Base-by-base conservation (phyloP, 345 rosid genomes). In the Eucalyptus fibrosa region DNA sequence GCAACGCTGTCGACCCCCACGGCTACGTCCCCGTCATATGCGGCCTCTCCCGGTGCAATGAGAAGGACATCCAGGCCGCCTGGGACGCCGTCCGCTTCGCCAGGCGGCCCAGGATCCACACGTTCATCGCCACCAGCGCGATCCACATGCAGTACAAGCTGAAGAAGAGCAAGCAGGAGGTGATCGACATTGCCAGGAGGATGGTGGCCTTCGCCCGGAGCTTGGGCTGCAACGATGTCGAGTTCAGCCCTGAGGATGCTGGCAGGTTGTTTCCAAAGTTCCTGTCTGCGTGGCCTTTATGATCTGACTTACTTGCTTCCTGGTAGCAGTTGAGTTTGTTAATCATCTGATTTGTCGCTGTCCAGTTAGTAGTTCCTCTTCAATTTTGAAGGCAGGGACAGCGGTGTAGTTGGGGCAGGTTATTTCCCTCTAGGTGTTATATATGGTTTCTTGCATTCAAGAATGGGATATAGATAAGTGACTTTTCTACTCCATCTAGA, bases 211-310 rank as follows among this genome's bases (percentile, higher is more conserved):
- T 91, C 55, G 98, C 98, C 2, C 91, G 98, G 91, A 96, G 97
- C 90, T 94, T 98, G 91, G 99, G 99, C 3, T 98, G 99, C 89
- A 91, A 96, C 4, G 99, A 98, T 86, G 96, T 98, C 6, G 98
- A 98, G 93, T 97, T 98, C 88, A 97, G 99, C 90, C 99, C 99
- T 1, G 99, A 97, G 90, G 99, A 98, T 91, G 99, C 99, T 9
- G 97, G 98, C 90, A 95, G 98, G 98, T 97, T 89, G 49, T 87
- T 40, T 40, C 3, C 47, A 8, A 77, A 77, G 30, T 77, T 67
- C 55, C 87, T 62, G 51, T 50, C 45, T 13, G 81, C 26, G 15
- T 87, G 40, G 55, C 80, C 55, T 87, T 40, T 49, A 13, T 16
- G 51, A 18, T 87, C n/a, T 42, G 15, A 24, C 53, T 50, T 18